Evolutionary conservation across 1,284 basidiomycete genomes (phyloP).

Genomic region (Leucoagaricus sp.): DNA sequence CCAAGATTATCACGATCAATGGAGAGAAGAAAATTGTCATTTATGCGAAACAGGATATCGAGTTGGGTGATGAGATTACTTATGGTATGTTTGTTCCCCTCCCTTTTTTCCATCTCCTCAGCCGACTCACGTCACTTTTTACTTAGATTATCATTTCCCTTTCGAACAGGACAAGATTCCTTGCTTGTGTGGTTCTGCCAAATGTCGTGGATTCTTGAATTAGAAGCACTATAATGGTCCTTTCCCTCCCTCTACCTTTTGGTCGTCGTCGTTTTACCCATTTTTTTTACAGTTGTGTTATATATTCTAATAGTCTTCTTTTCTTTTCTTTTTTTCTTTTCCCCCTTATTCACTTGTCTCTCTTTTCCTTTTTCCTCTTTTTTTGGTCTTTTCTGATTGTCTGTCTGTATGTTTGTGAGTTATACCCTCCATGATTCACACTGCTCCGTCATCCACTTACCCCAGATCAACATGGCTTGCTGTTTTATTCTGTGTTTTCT

Average conservation of each 20-base stretch:
- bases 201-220: slow-evolving; percentile 90
- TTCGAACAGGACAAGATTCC: slow-evolving; percentile 92
- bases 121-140: slow-evolving; percentile 10
- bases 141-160: slow-evolving; percentile 89
- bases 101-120: background rate
- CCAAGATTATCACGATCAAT: slow-evolving; percentile 98
- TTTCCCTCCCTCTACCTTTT: background rate
- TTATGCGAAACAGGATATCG: slow-evolving; percentile 94
- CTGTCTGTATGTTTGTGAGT: slow-evolving; percentile 3
- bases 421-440: slow-evolving; percentile 2
- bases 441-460: background rate
- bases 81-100: slow-evolving; percentile 58
- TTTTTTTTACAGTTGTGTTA: slow-evolving; percentile 5
- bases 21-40: slow-evolving; percentile 99
- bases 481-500: slow-evolving; percentile 1
- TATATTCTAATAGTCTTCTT: slow-evolving; percentile 18
- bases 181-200: slow-evolving; percentile 84
- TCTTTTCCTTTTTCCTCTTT: slow-evolving; percentile 10
- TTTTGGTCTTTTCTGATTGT: background rate
- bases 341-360: slow-evolving; percentile 21
- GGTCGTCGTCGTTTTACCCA: background rate
- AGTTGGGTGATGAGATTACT: slow-evolving; percentile 93
- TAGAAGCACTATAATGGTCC: slow-evolving; percentile 37
- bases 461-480: background rate
- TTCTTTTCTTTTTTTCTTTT: slow-evolving; percentile 19